Percentiles rank a stretch among this genome's conserved stretches.
phyloP scores from a whole-genome alignment of 805 yeast species.

The Barnettozyma pratensis region DNA sequence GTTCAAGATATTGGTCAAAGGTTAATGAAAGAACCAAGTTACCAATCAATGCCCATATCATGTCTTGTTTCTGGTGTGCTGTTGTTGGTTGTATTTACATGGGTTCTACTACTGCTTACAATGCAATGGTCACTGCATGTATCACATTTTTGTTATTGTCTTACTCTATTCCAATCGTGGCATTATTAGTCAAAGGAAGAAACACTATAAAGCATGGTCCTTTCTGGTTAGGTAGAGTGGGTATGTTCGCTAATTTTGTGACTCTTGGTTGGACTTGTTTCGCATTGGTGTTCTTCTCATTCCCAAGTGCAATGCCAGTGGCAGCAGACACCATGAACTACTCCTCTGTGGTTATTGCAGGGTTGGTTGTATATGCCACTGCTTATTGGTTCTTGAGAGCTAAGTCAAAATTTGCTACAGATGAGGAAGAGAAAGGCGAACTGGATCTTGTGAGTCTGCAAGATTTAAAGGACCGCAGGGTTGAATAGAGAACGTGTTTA shows the following conservation, averaged over 20 bases:
- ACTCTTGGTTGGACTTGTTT: constrained; percentile 54
- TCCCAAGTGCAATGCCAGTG: constrained; percentile 63
- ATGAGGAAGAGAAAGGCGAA: constrained; percentile 11
- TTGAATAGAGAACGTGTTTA: background rate
- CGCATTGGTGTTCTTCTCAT: constrained; percentile 54
- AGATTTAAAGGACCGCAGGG: background rate
- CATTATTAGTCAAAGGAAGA: constrained; percentile 40
- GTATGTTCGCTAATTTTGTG: constrained; percentile 45
- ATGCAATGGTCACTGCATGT: constrained; percentile 58
- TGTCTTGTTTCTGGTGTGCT: constrained; percentile 48
- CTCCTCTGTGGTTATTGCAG: constrained; percentile 50
- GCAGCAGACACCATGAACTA: constrained; percentile 62
- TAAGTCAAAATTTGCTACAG: constrained; percentile 26
- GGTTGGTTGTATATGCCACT: constrained; percentile 38
- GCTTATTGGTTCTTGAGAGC: constrained; percentile 49
- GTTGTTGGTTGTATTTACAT: constrained; percentile 56
- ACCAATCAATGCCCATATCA: constrained; percentile 56
- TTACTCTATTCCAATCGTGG: constrained; percentile 50
- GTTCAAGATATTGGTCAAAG: constrained; percentile 43
- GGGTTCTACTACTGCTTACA: constrained; percentile 64
- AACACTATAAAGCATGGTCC: constrained; percentile 53
- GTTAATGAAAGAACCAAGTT: constrained; percentile 43
- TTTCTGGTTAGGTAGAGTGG: constrained; percentile 58
- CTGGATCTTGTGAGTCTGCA: background rate
- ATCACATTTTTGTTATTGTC: constrained; percentile 53